Base-by-base conservation (phyloP, 1,139 yeast genomes). In the Petasospora fabianii region DNA sequence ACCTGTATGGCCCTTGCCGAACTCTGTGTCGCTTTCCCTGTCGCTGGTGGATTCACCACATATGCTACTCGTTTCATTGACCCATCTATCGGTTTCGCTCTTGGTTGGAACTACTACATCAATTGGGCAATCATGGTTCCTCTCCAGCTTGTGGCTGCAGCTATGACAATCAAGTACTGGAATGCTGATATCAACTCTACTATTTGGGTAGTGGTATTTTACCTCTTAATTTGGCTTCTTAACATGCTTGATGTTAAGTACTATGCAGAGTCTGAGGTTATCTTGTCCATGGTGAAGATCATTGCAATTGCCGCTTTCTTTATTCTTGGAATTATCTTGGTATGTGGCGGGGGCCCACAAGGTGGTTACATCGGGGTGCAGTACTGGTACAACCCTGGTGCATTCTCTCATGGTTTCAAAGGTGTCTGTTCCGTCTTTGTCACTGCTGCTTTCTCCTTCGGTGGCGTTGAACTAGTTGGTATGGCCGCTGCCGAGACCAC, bases 401-500 rank as follows among this genome's bases (percentile, higher is more conserved):
- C 81, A 3, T 75, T 77, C 49, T 74, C 81, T 18, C 61, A 75
- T 43, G 86, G 80, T 5, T 75, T 75, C 52, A 77, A 76, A 52
- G 84, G 83, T 32, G 66, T 73, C 20, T 67, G 71, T 43, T 63
- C 75, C 2, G 77, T 72, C 6, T 71, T 73, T 47, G 72, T 72
- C 36, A 69, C 74, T 20, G 80, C 81, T 24, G 80, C 80, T 1
- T 74, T 73, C 56, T 71, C 79, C 22, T 75, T 69, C 50, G 74
- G 75, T 15, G 83, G 83, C 38, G 76, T 84, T 38, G 95, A 85
- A 63, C 67, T 84, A 56, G 81, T 82, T 39, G 96, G 95, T 44
- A 72, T 88, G 53, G 88, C 95, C 24, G 90, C 95, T 27, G 86
- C 90, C n/a, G 97, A 90, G 64, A 78, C 95, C 32, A 71, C 67